phyloP scores from a whole-genome alignment of 352 stramenopile genomes.

The Globisporangium solare region DNA sequence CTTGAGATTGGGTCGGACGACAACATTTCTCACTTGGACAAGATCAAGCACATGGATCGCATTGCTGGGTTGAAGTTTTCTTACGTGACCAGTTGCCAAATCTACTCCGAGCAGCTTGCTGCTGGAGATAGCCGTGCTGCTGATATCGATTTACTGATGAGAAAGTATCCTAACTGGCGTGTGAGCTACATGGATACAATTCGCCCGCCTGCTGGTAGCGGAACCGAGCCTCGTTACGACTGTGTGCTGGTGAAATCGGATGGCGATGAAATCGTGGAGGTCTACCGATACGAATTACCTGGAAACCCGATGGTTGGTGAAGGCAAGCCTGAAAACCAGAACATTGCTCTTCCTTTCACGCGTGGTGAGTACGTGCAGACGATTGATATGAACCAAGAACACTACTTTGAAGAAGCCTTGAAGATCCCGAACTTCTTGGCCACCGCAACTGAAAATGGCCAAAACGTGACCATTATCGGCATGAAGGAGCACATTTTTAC shows the following conservation, averaged over 20 bases:
- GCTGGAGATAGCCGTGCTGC: conserved; percentile 71
- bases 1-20: conserved; percentile 84
- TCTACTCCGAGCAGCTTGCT: conserved; percentile 81
- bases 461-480: conserved; percentile 80
- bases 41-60: conserved; percentile 88
- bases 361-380: conserved; percentile 84
- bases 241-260: conserved; percentile 83
- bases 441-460: conserved; percentile 56
- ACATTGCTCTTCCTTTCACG: conserved; percentile 81
- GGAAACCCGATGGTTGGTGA: conserved; percentile 81
- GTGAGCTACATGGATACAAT: conserved; percentile 89
- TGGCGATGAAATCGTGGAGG: conserved; percentile 82
- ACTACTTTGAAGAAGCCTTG: conserved; percentile 87
- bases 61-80: conserved; percentile 86
- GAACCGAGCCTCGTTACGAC: conserved; percentile 65
- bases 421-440: conserved; percentile 88
- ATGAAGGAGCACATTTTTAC: conserved; percentile 91
- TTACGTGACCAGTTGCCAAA: conserved; percentile 88
- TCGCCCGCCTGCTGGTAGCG: conserved; percentile 56
- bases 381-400: conserved; percentile 91
- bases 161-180: conserved; percentile 93
- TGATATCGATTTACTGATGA: conserved; percentile 97
- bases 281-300: conserved; percentile 84
- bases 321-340: conserved; percentile 88
- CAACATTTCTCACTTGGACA: conserved; percentile 80